phyloP scores from a whole-genome alignment of 768 basidiomycete species.

The Russula vinacea region DNA sequence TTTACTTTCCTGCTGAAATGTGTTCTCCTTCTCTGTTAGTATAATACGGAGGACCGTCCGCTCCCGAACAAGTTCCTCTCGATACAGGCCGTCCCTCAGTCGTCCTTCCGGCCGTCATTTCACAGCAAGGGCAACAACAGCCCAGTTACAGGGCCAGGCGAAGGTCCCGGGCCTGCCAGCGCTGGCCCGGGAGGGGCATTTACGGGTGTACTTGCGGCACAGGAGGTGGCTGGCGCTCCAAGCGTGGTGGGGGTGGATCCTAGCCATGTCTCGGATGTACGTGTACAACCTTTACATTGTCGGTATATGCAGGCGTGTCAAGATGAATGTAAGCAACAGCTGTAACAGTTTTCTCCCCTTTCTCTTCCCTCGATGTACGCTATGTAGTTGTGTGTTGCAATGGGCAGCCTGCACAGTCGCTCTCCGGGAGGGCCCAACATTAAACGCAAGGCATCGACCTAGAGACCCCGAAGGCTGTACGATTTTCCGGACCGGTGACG shows the following conservation, averaged over 20 bases:
- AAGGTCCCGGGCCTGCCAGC: constrained; percentile 32
- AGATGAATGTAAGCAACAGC: constrained; percentile 12
- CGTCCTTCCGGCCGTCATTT: constrained; percentile 68
- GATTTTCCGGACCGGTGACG: too few species aligned
- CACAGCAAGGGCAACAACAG: constrained; percentile 40
- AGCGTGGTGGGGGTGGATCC: constrained; percentile 7
- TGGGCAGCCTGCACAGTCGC: not conserved
- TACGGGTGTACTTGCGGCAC: constrained; percentile 36
- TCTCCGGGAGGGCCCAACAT: too few species aligned
- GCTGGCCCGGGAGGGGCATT: constrained; percentile 44
- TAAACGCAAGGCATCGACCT: too few species aligned
- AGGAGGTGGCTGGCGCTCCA: constrained; percentile 12
- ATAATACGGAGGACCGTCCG: constrained; percentile 84
- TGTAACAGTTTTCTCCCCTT: constrained; percentile 10
- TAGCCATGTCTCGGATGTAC: constrained; percentile 3
- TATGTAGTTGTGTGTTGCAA: constrained; percentile 10
- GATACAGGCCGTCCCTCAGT: constrained; percentile 66
- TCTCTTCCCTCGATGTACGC: constrained; percentile 3
- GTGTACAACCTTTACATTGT: not conserved
- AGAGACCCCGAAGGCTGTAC: too few species aligned
- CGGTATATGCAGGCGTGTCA: constrained; percentile 2
- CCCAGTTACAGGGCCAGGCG: constrained; percentile 33
- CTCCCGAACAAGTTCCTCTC: constrained; percentile 77
- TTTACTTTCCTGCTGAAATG: constrained; percentile 7
- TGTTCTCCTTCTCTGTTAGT: constrained; percentile 42